These are phyloP conservation scores for Acrocalymma vagum DNA, from an alignment of 2,329 filamentous ascomycete species.

Conservation along the genomic window DNA sequence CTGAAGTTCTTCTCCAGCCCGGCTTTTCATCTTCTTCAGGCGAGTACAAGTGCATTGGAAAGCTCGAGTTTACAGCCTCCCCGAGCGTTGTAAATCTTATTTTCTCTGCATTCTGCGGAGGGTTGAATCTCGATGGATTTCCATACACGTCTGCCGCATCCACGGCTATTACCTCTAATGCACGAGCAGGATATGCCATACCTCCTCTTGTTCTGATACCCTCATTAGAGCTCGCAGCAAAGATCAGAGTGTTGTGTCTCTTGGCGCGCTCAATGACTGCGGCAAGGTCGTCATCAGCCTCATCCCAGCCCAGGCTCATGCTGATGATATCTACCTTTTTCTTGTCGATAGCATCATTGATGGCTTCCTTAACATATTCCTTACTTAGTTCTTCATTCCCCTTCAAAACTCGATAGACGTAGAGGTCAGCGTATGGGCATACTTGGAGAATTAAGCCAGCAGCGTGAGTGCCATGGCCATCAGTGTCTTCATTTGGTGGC, in stretches of 20 bases:
- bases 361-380: slow-evolving; percentile 10
- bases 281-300: slow-evolving; percentile 1
- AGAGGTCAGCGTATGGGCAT: slow-evolving; percentile 18
- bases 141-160: slow-evolving; percentile 13
- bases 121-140: slow-evolving; percentile 10
- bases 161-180: slow-evolving; percentile 15
- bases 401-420: slow-evolving; percentile 15
- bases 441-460: slow-evolving; percentile 14
- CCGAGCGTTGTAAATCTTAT: slow-evolving; percentile 8
- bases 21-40: slow-evolving; percentile 1
- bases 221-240: slow-evolving; percentile 18
- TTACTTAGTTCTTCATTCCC: slow-evolving; percentile 1
- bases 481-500: slow-evolving; percentile 1
- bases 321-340: slow-evolving; percentile 22
- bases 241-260: slow-evolving; percentile 5
- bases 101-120: not conserved
- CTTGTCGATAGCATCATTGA: slow-evolving; percentile 17
- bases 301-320: slow-evolving; percentile 18
- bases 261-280: slow-evolving; percentile 1
- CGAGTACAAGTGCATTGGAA: slow-evolving; percentile 1
- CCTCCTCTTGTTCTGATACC: slow-evolving; percentile 2
- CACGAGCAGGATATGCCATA: slow-evolving; percentile 17
- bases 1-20: slow-evolving; percentile 5
- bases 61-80: slow-evolving; percentile 3
- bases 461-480: slow-evolving; percentile 22